Base-by-base conservation (phyloP, 129 eudicot genomes). In the Artemisia tridentata region DNA sequence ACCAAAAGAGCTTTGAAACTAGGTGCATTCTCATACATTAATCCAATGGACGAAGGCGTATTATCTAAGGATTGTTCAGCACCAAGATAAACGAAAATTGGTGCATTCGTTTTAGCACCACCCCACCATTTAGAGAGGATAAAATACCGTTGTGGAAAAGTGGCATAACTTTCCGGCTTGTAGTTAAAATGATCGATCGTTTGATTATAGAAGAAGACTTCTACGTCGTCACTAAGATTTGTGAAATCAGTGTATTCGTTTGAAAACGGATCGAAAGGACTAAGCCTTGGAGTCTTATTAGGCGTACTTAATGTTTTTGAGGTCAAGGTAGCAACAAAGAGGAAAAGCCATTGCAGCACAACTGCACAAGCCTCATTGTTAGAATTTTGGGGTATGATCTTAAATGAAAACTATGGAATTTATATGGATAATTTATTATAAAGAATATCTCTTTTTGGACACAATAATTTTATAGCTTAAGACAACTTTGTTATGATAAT, bases 161-260 rank as follows among this genome's bases (percentile, higher is more conserved):
- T 77, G 7, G 21, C 41, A 57, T 77, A 70, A 5, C 55, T 50
- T 13, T 50, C n/a, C 15, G 55, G 55, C 31, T 77, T 77, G 20
- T 51, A 77, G 18, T 70, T 77, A 68, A 77, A 77, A 27, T 77
- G 81, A 58, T 76, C 75, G 55, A 50, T 14, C 11, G 96, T 88
- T 52, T 91, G 96, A 5, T 47, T 62, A 52, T 86, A 91, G 67
- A 67, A 83, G 49, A 23, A 63, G 0, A 76, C 68, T 56, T 80
- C 34, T 0, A 72, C 65, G 49, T 76, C 84, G 3, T 7, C 27
- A 10, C 71, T 27, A 29, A 12, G 27, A 0, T 8, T 8, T 2
- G 31, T 14, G 1, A 14, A 27, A 45, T 18, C 54, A 0, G 9
- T 17, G 3, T 46, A 53, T 3, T 12, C 16, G 43, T 50, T 54